Percentiles rank a stretch among this genome's conserved stretches.
These are phyloP conservation scores for Trichosporon sp. DNA, from an alignment of 1,284 basidiomycete species.

Conservation along the genomic window DNA sequence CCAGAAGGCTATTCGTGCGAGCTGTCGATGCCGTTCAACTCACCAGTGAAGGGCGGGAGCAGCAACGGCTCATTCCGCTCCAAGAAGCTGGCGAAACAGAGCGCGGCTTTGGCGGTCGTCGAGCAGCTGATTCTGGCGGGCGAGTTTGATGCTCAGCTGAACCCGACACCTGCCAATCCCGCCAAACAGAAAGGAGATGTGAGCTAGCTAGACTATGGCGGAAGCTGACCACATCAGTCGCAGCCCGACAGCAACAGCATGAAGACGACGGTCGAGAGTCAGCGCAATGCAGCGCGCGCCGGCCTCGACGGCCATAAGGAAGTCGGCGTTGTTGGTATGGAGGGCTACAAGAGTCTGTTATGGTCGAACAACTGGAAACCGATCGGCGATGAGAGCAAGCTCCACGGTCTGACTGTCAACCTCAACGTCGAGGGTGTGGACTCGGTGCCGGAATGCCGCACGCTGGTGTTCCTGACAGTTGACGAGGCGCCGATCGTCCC, in stretches of 20 bases:
- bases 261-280: background rate
- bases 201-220: background rate
- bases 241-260: background rate
- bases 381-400: background rate
- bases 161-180: slow-evolving; percentile 31
- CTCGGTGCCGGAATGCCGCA: slow-evolving; percentile 9
- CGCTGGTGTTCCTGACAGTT: slow-evolving; percentile 19
- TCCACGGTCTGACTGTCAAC: background rate
- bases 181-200: slow-evolving; percentile 18
- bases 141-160: slow-evolving; percentile 34
- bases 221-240: background rate
- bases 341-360: background rate
- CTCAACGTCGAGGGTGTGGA: background rate
- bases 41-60: slow-evolving; percentile 16
- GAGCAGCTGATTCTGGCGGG: slow-evolving; percentile 29
- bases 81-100: slow-evolving; percentile 35
- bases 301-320: slow-evolving; percentile 2
- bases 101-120: slow-evolving; percentile 32
- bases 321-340: background rate
- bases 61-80: slow-evolving; percentile 18
- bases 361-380: slow-evolving; percentile 17
- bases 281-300: background rate
- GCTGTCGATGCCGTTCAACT: slow-evolving; percentile 29
- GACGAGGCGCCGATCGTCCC: background rate
- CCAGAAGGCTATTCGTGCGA: background rate